Conservation (phyloP, 257 asterid genomes). For the Cynanchum wilfordii region DNA sequence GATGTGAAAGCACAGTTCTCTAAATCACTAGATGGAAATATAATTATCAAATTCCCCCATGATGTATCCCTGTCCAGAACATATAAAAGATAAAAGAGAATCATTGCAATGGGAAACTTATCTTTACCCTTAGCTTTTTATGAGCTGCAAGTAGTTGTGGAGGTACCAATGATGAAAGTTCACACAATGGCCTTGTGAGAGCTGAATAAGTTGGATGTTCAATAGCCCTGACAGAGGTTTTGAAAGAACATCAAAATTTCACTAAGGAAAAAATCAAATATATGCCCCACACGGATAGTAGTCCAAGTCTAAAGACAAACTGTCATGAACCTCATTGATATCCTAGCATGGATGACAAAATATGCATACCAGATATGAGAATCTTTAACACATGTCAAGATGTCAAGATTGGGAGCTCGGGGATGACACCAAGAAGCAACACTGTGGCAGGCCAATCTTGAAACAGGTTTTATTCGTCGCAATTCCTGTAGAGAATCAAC, state of each 20-base stretch:
- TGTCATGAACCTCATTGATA: conserved; percentile 2
- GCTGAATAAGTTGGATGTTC: conserved; percentile 99
- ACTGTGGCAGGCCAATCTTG: conserved; percentile 94
- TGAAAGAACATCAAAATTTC: conserved; percentile 24
- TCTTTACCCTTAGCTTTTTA: conserved; percentile 87
- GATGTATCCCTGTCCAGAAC: not conserved
- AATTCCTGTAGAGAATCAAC: conserved; percentile 55
- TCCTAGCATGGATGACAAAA: conserved; percentile 13
- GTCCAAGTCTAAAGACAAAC: not conserved
- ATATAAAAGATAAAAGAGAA: not conserved
- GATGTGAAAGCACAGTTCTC: not conserved
- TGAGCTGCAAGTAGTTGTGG: conserved; percentile 92
- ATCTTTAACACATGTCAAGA: conserved; percentile 94
- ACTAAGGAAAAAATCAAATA: conserved; percentile 9
- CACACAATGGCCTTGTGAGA: conserved; percentile 95
- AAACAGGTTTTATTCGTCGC: conserved; percentile 92
- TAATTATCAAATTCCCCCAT: not conserved
- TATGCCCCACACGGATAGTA: not conserved
- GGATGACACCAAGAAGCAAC: conserved; percentile 99
- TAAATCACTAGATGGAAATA: not conserved
- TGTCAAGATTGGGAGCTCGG: conserved; percentile 98
- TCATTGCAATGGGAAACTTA: not conserved
- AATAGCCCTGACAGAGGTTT: conserved; percentile 75
- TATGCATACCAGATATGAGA: conserved; percentile 85
- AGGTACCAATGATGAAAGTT: conserved; percentile 87